Conservation (phyloP, 148 eudicot species). For the Mesembryanthemum crystallinum region DNA sequence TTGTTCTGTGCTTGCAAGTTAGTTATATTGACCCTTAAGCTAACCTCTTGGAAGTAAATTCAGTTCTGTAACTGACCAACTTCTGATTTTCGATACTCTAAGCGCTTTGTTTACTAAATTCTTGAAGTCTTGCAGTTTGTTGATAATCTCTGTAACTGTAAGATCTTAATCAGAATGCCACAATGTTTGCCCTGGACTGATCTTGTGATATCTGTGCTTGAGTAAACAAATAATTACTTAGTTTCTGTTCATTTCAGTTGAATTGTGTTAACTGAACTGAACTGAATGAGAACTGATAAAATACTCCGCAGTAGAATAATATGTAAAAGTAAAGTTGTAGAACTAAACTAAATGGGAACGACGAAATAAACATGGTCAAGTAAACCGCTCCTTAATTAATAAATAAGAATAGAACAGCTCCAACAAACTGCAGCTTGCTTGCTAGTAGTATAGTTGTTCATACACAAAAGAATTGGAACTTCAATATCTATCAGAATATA, state of each 20-base stretch:
- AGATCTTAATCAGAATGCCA: not conserved
- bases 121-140: not conserved
- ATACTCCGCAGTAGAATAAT: no score
- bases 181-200: not conserved
- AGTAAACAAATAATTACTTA: no score
- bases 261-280: no score
- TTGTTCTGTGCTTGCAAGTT: no score
- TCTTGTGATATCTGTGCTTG: no score
- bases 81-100: not conserved
- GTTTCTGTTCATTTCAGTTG: no score
- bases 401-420: not conserved
- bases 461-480: constrained; percentile 24
- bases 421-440: constrained; percentile 3
- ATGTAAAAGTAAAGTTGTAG: no score
- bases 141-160: not conserved
- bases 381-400: no score
- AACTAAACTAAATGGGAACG: no score
- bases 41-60: not conserved
- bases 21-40: no score
- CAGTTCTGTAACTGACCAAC: not conserved
- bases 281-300: no score
- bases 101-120: not conserved
- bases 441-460: constrained; percentile 1
- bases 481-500: not conserved
- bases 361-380: no score